A percentile compares a stretch with the other conserved stretches of the same genome.
Evolutionary conservation across 2,329 filamentous ascomycete genomes (phyloP).

Genomic region (Claviceps sp.): DNA sequence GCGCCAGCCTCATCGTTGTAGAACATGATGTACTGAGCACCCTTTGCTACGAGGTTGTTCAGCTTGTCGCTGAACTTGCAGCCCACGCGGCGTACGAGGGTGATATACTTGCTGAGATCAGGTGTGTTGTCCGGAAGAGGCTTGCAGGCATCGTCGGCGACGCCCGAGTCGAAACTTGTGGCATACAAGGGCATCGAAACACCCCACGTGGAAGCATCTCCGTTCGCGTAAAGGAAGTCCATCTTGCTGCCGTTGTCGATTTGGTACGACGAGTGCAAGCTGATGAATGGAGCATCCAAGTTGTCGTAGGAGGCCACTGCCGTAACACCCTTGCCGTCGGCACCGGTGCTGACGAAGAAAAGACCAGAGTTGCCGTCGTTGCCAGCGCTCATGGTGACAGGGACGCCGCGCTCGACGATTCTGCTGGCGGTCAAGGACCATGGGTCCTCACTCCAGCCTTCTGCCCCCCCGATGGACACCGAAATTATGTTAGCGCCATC

Average conservation of each 20-base stretch:
- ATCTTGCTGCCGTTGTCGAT: constrained; percentile 11
- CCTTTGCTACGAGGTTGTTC: constrained; percentile 18
- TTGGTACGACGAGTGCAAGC: constrained; percentile 23
- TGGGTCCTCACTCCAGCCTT: constrained; percentile 16
- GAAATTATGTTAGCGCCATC: constrained; percentile 24
- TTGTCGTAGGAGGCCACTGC: constrained; percentile 32
- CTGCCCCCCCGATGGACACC: too few species aligned
- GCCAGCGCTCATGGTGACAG: constrained; percentile 27
- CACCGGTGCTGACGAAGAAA: constrained; percentile 25
- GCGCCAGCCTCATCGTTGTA: constrained; percentile 40
- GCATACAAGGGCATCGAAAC: constrained; percentile 15
- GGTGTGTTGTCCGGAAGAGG: constrained; percentile 31
- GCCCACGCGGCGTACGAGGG: constrained; percentile 34
- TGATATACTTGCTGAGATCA: constrained; percentile 37
- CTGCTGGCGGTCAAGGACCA: constrained; percentile 25
- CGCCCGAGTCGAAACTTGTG: constrained; percentile 20
- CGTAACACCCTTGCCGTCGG: constrained; percentile 27
- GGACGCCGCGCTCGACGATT: constrained; percentile 28
- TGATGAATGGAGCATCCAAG: constrained; percentile 23
- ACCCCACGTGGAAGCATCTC: constrained; percentile 6
- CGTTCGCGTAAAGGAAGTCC: not conserved
- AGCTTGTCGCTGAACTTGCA: not conserved
- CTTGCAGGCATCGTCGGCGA: constrained; percentile 17
- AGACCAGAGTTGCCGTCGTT: constrained; percentile 29
- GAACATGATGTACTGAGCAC: constrained; percentile 46